Conservation (phyloP, 805 yeast genomes). For the Ogataea angusta region DNA sequence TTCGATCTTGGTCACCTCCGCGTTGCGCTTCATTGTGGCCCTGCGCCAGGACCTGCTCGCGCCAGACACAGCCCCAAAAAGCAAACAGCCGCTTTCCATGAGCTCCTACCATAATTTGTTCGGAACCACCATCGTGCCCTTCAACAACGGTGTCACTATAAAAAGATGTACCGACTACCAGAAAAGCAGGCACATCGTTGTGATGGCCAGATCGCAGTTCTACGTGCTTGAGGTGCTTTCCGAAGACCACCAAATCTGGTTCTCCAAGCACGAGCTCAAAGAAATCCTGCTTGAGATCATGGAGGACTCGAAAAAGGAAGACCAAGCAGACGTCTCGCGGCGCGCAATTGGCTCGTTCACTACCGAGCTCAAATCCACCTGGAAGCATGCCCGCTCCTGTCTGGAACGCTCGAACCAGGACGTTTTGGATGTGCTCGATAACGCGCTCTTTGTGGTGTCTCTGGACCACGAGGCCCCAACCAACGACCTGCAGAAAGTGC, state of each 20-base stretch:
- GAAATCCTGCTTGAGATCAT: constrained; percentile 42
- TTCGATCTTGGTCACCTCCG: constrained; percentile 61
- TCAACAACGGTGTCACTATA: constrained; percentile 38
- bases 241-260: constrained; percentile 44
- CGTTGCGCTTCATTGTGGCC: constrained; percentile 62
- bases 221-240: constrained; percentile 49
- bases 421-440: constrained; percentile 40
- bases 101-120: constrained; percentile 62
- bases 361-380: constrained; percentile 47
- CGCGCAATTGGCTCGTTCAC: constrained; percentile 53
- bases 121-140: constrained; percentile 63
- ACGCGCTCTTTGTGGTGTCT: constrained; percentile 50
- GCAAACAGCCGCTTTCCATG: constrained; percentile 59
- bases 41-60: constrained; percentile 51
- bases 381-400: constrained; percentile 46
- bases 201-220: constrained; percentile 49
- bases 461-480: constrained; percentile 47
- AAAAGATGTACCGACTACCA: constrained; percentile 31
- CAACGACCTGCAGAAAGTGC: constrained; percentile 46
- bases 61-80: constrained; percentile 55
- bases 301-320: constrained; percentile 35
- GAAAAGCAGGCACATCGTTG: constrained; percentile 47
- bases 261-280: constrained; percentile 49
- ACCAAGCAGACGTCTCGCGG: constrained; percentile 38
- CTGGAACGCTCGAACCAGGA: constrained; percentile 38